Conservation (phyloP, 257 asterid species). For the Lavandula angustifolia region DNA sequence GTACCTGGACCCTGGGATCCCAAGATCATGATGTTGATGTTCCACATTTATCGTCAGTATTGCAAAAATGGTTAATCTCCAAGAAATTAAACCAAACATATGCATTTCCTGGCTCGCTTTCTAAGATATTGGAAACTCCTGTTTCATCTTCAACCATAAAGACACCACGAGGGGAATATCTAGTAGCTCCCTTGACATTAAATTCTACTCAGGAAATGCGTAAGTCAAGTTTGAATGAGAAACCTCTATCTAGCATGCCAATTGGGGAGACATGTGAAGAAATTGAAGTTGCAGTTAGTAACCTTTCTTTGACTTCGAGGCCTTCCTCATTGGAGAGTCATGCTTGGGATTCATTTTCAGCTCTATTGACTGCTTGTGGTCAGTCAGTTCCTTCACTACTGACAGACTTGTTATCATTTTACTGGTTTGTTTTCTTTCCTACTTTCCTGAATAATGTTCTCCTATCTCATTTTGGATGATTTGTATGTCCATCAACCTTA, state of each 20-base stretch:
- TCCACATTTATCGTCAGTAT: constrained; percentile 73
- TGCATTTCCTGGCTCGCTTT: constrained; percentile 62
- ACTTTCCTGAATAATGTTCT: constrained; percentile 24
- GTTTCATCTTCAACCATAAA: constrained; percentile 38
- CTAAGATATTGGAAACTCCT: constrained; percentile 81
- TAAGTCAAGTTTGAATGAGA: constrained; percentile 41
- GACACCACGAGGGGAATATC: constrained; percentile 39
- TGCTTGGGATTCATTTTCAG: constrained; percentile 68
- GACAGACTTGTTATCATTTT: constrained; percentile 50
- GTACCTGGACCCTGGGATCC: constrained; percentile 67
- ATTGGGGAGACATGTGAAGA: constrained; percentile 52
- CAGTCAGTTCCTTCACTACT: constrained; percentile 72
- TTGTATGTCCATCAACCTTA: constrained; percentile 15
- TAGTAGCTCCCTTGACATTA: constrained; percentile 38
- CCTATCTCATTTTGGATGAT: constrained; percentile 18
- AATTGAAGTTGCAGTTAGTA: constrained; percentile 58
- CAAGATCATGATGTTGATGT: constrained; percentile 44
- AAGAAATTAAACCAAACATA: constrained; percentile 50
- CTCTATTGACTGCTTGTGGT: constrained; percentile 84
- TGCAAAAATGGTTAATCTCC: constrained; percentile 74
- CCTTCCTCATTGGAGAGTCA: constrained; percentile 54
- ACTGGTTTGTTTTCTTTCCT: constrained; percentile 61
- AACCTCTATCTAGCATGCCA: constrained; percentile 39
- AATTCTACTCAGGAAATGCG: constrained; percentile 39
- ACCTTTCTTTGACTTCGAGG: constrained; percentile 70